Base-by-base conservation (phyloP, 352 stramenopile genomes). In the Thalassiosira livingstoniorum region DNA sequence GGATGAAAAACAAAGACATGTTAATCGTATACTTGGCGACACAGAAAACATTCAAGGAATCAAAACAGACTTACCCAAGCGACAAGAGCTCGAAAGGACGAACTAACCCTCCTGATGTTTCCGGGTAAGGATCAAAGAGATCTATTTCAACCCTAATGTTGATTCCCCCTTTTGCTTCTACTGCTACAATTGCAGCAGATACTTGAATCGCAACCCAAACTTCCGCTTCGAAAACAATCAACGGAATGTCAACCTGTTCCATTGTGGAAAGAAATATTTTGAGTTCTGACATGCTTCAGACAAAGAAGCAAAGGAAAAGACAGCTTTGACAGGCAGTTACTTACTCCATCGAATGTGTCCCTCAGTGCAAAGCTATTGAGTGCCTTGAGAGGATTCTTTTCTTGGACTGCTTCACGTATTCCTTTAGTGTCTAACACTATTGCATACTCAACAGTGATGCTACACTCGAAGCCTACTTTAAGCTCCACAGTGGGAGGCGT, bases 91-190 rank as follows among this genome's bases (percentile, higher is more conserved):
- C 68, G 61, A 75, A 87, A 7, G 80, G 80, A 31, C 75, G 68
- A 0, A 87, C 63, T 32, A 87, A 32, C 37, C 80, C 80, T 63
- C 51, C 45, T 13, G 47, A 74, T 35, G 55, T 81, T 45, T 64
- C 53, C 53, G 80, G 80, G 47, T 63, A 80, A 13, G 80, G 80
- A 62, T 87, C 75, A 58, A 67, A 87, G 21, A 87, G 61, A 66
- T 66, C 80, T 37, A 83, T 69, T 51, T 39, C 63, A n/a, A 75
- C 71, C 64, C 25, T 75, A 2, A 75, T 55, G 32, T 31, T 76
- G 21, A 86, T 74, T 29, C 51, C 53, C 43, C 73, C 72, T 31
- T 21, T 70, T 18, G 71, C 60, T 13, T 61, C 73, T 31, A 79
- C 45, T 58, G 78, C 73, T 3, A 86, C 60, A 74, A 86, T 64